Evolutionary conservation across 345 rosid genomes (phyloP), one percentile per base, ranked within the genome.

Genomic region (Noccaea caerulescens): DNA sequence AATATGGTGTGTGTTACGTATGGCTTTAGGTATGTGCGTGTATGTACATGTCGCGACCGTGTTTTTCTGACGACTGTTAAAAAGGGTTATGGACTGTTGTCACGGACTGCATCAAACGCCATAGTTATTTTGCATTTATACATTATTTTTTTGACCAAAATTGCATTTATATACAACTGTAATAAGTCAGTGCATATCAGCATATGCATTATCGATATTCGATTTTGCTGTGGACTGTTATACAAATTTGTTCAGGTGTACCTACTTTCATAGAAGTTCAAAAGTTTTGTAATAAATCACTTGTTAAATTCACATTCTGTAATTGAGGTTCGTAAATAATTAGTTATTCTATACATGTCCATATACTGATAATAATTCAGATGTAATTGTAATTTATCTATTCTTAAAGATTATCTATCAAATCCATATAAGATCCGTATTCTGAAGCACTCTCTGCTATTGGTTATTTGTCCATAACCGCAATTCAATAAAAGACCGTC

Each of bases 11-110:
- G 49, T 66, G 51, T 75, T 75, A 68, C 73, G 73, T 75, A 75
- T 75, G 78, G 73, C 78, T 67, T 53, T 75, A 75, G 57, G 78
- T 68, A 75, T 66, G 63, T 67, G 77, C 67, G 62, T 73, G 68
- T 58, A 66, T 43, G 63, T 67, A 75, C 73, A 75, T 75, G 73
- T 75, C 57, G 78, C 72, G 72, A 74, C 78, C 68, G 47, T 66
- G 73, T 74, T 74, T 20, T 55, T 58, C 68, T 68, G 78, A 75
- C 63, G 78, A 51, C 73, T 74, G 68, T 67, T 74, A 59, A 73
- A 58, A 73, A 51, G 72, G 59, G 56, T 74, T 67, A 60, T 68
- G 73, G 78, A 52, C 73, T 61, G 77, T 66, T 13, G 76, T 74
- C 78, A 74, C 68, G 73, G 78, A 34, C 78, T 42, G 27, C 59